phyloP scores from a whole-genome alignment of 176 grass and related monocot genomes.

The Pontederia crassipes region DNA sequence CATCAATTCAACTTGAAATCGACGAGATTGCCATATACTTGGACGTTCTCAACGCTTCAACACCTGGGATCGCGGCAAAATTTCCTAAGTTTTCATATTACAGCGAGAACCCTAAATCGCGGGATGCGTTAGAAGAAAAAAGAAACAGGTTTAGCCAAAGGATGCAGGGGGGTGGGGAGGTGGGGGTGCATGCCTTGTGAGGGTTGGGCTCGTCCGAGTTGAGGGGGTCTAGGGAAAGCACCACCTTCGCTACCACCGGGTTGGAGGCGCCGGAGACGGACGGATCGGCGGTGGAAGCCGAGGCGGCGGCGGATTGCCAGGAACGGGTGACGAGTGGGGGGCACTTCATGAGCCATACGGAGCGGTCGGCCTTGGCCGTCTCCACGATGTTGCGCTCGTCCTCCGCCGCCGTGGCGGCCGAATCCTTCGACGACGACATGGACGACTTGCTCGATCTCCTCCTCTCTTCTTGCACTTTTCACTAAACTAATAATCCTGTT shows the following conservation, averaged over 20 bases:
- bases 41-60: too few relatives aligned
- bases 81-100: not conserved
- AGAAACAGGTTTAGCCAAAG: not conserved
- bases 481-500: too few relatives aligned
- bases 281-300: constrained; percentile 4
- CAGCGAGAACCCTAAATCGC: not conserved
- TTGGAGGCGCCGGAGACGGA: constrained; percentile 26
- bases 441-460: too few relatives aligned
- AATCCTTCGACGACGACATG: too few relatives aligned
- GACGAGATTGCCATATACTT: too few relatives aligned
- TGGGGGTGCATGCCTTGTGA: constrained; percentile 26
- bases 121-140: not conserved
- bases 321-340: constrained; percentile 52
- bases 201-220: constrained; percentile 36
- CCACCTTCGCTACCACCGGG: constrained; percentile 71
- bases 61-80: not conserved
- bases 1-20: too few relatives aligned
- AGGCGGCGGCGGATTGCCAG: constrained; percentile 37
- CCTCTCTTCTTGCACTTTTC: too few relatives aligned
- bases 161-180: not conserved
- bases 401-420: constrained; percentile 14
- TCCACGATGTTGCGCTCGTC: constrained; percentile 56
- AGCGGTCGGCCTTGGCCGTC: constrained; percentile 50
- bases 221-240: constrained; percentile 70
- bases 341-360: constrained; percentile 93